Conservation (phyloP, 768 basidiomycete species). For the Lactarius akahatsu region DNA sequence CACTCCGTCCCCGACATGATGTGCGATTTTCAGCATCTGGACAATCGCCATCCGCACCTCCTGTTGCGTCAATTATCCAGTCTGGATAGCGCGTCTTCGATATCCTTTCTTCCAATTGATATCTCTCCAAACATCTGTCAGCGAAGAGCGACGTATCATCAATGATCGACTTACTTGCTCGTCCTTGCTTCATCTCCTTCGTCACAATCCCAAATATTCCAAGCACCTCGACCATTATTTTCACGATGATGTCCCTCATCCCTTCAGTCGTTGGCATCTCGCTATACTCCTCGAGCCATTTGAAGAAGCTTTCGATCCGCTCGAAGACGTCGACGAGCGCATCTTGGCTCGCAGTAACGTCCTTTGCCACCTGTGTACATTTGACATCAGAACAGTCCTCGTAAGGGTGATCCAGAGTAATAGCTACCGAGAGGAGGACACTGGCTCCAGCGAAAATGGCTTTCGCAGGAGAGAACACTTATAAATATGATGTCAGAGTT, state of each 20-base stretch:
- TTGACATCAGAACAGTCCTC: background rate
- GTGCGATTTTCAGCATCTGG: background rate
- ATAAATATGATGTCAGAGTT: background rate
- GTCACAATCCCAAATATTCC: background rate
- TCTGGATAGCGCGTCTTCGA: background rate
- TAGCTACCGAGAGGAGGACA: background rate
- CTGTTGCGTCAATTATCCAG: background rate
- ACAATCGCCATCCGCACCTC: background rate
- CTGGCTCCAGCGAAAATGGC: background rate
- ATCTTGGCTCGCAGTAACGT: background rate
- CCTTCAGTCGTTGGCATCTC: background rate
- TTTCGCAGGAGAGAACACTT: background rate
- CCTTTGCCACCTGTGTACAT: background rate
- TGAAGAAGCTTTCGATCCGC: background rate
- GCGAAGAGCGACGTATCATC: background rate
- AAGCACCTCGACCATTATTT: background rate
- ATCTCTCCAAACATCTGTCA: background rate
- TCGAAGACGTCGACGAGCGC: background rate
- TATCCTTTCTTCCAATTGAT: background rate
- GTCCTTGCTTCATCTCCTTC: background rate
- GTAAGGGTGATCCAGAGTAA: background rate
- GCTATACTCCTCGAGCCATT: background rate
- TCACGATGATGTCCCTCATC: background rate
- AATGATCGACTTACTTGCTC: background rate
- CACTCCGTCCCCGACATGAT: background rate